Conservation (phyloP, 345 rosid genomes). For the Mallotus nudiflorus region DNA sequence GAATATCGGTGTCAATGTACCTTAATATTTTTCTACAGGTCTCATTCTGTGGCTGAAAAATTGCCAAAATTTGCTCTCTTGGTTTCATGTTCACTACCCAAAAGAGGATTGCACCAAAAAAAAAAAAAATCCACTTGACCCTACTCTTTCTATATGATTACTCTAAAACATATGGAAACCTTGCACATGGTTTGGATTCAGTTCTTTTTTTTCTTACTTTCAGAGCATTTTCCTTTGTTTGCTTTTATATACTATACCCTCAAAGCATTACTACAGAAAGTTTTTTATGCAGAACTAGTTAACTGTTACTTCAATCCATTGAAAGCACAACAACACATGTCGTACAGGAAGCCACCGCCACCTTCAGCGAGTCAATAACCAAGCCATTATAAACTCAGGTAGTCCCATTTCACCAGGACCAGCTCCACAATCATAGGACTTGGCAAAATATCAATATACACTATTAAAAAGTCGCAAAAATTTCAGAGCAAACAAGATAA, state of each 20-base stretch:
- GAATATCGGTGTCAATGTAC: slow-evolving; percentile 24
- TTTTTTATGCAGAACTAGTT: background rate
- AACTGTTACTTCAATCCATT: background rate
- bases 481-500: background rate
- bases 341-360: background rate
- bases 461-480: background rate
- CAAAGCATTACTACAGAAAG: background rate
- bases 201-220: slow-evolving; percentile 14
- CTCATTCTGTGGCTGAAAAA: slow-evolving; percentile 27
- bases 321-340: background rate
- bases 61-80: slow-evolving; percentile 22
- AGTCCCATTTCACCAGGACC: background rate
- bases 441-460: background rate
- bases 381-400: background rate
- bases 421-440: background rate
- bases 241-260: slow-evolving; percentile 8
- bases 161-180: background rate
- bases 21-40: slow-evolving; percentile 23
- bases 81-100: slow-evolving; percentile 33
- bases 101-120: slow-evolving; percentile 19
- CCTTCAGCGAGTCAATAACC: background rate
- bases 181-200: slow-evolving; percentile 22
- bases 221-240: slow-evolving; percentile 6
- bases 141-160: slow-evolving; percentile 8
- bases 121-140: slow-evolving; percentile 27